A percentile compares a stretch with the other conserved stretches of the same genome.
These are phyloP conservation scores for Xylariaceae sp. DNA, from an alignment of 2,329 filamentous ascomycete genomes.

Conservation along the genomic window DNA sequence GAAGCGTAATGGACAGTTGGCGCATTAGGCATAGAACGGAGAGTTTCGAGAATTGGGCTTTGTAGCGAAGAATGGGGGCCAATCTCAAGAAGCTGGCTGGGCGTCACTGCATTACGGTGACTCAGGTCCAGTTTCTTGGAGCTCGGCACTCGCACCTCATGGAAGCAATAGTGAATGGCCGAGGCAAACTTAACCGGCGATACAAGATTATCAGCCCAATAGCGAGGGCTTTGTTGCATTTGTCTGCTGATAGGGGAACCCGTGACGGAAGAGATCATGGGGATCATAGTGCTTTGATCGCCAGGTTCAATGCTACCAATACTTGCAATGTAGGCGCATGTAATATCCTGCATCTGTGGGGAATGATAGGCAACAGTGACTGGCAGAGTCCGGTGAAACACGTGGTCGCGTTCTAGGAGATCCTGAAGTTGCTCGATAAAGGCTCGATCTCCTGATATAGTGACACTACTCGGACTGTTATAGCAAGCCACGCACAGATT, in stretches of 20 bases:
- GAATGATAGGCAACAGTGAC: constrained; percentile 29
- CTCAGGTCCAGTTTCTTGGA: not conserved
- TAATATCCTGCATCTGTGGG: constrained; percentile 32
- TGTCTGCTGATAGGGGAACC: constrained; percentile 3
- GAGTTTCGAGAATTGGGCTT: constrained; percentile 15
- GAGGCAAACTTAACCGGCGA: constrained; percentile 18
- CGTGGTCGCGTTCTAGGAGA: constrained; percentile 9
- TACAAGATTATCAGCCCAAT: constrained; percentile 33
- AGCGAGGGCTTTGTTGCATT: constrained; percentile 20
- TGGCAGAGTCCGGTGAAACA: constrained; percentile 21
- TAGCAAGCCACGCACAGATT: constrained; percentile 18
- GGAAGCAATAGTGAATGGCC: constrained; percentile 6
- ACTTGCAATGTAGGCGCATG: constrained; percentile 22
- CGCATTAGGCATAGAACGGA: not conserved
- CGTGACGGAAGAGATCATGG: constrained; percentile 15
- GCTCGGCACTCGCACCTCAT: constrained; percentile 4
- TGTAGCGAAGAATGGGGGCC: constrained; percentile 35
- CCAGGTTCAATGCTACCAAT: constrained; percentile 9
- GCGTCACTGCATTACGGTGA: not conserved
- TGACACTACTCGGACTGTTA: constrained; percentile 24
- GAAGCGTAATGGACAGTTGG: not conserved
- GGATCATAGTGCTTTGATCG: constrained; percentile 1
- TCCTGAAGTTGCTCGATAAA: constrained; percentile 13
- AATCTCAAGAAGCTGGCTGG: constrained; percentile 16
- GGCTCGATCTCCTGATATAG: constrained; percentile 22